Conservation (phyloP, 352 stramenopile genomes). For the Pythium brachiatum region DNA sequence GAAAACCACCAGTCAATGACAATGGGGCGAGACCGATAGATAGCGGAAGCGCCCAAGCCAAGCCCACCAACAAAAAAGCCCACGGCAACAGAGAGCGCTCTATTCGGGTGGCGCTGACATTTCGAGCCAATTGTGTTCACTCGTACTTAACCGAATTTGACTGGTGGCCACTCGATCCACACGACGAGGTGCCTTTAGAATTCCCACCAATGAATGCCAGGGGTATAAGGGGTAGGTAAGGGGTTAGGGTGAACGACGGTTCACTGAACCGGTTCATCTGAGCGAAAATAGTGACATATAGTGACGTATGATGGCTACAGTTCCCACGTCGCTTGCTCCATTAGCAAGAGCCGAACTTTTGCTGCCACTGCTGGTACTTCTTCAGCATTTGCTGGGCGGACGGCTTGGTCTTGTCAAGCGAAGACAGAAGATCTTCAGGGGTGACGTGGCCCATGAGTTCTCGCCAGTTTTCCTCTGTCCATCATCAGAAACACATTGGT, state of each 20-base stretch:
- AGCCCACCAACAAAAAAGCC: conserved; percentile 7
- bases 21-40: conserved; percentile 34
- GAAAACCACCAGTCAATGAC: conserved; percentile 40
- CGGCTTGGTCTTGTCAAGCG: conserved; percentile 77
- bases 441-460: conserved; percentile 58
- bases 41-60: conserved; percentile 13
- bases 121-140: conserved; percentile 19
- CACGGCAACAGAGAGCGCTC: conserved; percentile 9
- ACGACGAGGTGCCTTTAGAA: conserved; percentile 10
- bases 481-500: neutral
- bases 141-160: conserved; percentile 26
- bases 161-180: conserved; percentile 27
- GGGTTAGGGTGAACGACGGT: conserved; percentile 12
- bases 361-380: conserved; percentile 83
- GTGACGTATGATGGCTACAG: conserved; percentile 21
- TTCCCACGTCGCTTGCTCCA: neutral
- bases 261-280: conserved; percentile 21
- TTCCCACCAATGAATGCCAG: conserved; percentile 13
- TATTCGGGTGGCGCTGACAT: conserved; percentile 14
- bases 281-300: conserved; percentile 10
- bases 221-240: conserved; percentile 13
- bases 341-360: conserved; percentile 74
- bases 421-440: conserved; percentile 44
- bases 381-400: conserved; percentile 69
- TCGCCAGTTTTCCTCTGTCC: conserved; percentile 41